Evolutionary conservation across 345 rosid genomes (phyloP).

Genomic region (Brassica nigra): DNA sequence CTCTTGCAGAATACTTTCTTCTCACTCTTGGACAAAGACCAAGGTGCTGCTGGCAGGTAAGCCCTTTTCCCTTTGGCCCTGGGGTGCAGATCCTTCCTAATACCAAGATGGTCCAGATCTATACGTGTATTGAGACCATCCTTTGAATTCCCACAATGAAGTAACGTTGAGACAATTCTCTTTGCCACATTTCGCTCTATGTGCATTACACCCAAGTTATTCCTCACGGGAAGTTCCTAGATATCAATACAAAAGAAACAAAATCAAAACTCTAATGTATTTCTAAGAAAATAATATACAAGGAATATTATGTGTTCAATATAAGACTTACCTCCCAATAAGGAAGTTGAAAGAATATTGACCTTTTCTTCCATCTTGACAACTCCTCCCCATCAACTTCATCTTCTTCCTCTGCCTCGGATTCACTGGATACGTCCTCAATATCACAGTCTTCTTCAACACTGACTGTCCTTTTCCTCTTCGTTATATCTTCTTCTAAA

Average conservation of each 20-base stretch:
- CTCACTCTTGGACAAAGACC: not conserved
- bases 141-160: not conserved
- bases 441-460: not conserved
- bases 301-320: not conserved
- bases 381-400: not conserved
- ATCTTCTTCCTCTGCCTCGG: slow-evolving; percentile 2
- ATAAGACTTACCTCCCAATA: slow-evolving; percentile 1
- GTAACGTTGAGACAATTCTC: not conserved
- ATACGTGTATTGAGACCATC: not conserved
- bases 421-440: not conserved
- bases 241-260: not conserved
- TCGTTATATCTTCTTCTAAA: not conserved
- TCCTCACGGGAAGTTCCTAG: not conserved
- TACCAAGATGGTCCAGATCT: not conserved
- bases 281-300: not conserved
- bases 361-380: not conserved
- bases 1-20: not conserved
- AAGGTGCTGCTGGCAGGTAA: not conserved
- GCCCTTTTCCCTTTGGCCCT: not conserved
- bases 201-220: not conserved
- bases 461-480: not conserved
- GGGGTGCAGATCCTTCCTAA: not conserved
- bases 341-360: not conserved
- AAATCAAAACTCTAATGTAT: not conserved
- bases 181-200: not conserved